Percentiles rank a stretch among this genome's conserved stretches.
phyloP scores from a whole-genome alignment of 2,329 filamentous ascomycete species.

The Bertia moriformis region DNA sequence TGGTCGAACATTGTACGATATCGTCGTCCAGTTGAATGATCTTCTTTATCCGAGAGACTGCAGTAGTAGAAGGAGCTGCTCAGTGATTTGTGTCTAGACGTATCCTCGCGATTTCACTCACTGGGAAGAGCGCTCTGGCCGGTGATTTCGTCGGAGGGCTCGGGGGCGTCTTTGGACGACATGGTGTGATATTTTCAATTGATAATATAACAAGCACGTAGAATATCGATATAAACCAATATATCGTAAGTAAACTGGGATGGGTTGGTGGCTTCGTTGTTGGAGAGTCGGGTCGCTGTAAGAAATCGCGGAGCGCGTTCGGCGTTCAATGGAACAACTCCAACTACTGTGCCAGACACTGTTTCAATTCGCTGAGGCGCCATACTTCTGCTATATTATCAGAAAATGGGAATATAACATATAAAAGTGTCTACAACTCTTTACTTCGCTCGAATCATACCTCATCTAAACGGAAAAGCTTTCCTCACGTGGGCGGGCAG shows the following conservation, averaged over 20 bases:
- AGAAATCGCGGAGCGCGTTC: too few species aligned
- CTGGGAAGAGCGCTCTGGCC: conserved; percentile 1
- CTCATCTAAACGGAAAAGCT: not conserved
- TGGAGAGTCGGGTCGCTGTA: too few species aligned
- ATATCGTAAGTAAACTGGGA: too few species aligned
- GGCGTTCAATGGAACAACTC: too few species aligned
- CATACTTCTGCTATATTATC: too few species aligned
- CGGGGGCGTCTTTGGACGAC: not conserved
- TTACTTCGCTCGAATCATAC: too few species aligned
- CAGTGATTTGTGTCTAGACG: not conserved
- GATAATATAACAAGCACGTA: not conserved
- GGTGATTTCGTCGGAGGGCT: not conserved
- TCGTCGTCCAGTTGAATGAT: conserved; percentile 83
- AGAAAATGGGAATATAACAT: too few species aligned
- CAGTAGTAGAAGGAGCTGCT: conserved; percentile 3
- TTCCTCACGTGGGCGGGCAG: not conserved
- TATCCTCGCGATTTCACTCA: too few species aligned
- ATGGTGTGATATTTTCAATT: not conserved
- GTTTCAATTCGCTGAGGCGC: too few species aligned
- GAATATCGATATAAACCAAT: not conserved
- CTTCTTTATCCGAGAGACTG: conserved; percentile 90
- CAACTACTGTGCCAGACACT: too few species aligned
- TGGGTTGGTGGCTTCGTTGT: too few species aligned
- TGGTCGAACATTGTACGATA: conserved; percentile 74
- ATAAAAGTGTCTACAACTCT: too few species aligned